A percentile compares a stretch with the other conserved stretches of the same genome.
Evolutionary conservation across 2,329 filamentous ascomycete genomes (phyloP).

Genomic region (Monosporascus sp.): DNA sequence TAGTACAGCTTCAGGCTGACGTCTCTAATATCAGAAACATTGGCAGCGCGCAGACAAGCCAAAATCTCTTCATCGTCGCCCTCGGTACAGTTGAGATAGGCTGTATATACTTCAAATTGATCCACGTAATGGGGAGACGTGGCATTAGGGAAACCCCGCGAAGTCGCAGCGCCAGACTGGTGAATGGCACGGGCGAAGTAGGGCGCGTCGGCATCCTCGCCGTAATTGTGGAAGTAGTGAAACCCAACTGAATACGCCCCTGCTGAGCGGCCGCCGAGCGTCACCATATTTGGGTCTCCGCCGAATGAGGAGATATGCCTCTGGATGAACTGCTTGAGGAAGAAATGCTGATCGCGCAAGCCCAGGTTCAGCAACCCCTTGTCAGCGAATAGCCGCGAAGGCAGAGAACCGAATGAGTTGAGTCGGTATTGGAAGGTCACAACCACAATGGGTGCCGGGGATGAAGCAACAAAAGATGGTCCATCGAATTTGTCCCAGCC

Average conservation of each 20-base stretch:
- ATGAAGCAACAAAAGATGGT: constrained; percentile 21
- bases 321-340: constrained; percentile 13
- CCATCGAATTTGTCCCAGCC: constrained; percentile 30
- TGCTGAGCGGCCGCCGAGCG: constrained; percentile 17
- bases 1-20: constrained; percentile 33
- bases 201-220: constrained; percentile 19
- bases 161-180: constrained; percentile 32
- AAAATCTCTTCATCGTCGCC: constrained; percentile 27
- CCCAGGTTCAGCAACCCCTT: constrained; percentile 19
- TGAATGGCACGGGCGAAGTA: constrained; percentile 30
- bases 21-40: constrained; percentile 31
- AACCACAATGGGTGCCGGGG: constrained; percentile 19
- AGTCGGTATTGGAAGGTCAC: constrained; percentile 24
- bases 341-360: constrained; percentile 15
- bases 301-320: constrained; percentile 14
- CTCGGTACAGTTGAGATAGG: constrained; percentile 23
- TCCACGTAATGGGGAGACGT: constrained; percentile 27
- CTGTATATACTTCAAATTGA: constrained; percentile 26
- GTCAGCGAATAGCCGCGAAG: constrained; percentile 10
- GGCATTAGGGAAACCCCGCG: constrained; percentile 30
- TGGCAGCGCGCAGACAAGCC: constrained; percentile 31
- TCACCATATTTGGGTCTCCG: constrained; percentile 11
- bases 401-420: constrained; percentile 23
- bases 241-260: constrained; percentile 29
- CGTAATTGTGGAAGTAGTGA: constrained; percentile 34